Conservation (phyloP, 805 yeast genomes). For the Saccharomycopsis babjevae region DNA sequence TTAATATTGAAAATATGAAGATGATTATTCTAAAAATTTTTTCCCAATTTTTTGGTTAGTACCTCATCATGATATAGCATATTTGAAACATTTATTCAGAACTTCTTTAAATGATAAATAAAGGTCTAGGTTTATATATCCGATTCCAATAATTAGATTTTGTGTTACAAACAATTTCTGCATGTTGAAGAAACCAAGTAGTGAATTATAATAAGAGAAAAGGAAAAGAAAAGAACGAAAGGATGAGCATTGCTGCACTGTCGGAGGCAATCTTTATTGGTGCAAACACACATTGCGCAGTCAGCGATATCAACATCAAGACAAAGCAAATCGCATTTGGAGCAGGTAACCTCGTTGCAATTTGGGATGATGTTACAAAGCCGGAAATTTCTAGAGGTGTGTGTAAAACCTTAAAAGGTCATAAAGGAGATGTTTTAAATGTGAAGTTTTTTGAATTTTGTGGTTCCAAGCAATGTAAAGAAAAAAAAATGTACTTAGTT, state of each 20-base stretch:
- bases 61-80: neutral
- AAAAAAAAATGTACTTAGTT: constrained; percentile 35
- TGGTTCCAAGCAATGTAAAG: constrained; percentile 23
- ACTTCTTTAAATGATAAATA: too few species aligned
- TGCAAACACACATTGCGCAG: constrained; percentile 57
- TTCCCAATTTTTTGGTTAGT: neutral
- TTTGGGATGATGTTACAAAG: constrained; percentile 40
- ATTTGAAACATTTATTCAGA: neutral
- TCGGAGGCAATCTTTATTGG: constrained; percentile 54
- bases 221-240: neutral
- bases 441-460: constrained; percentile 38
- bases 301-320: constrained; percentile 38
- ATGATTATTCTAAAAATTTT: neutral
- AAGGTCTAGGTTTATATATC: too few species aligned
- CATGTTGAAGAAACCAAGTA: too few species aligned
- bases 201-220: neutral
- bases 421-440: constrained; percentile 52
- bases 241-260: neutral
- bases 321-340: constrained; percentile 54
- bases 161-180: too few species aligned
- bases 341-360: constrained; percentile 53
- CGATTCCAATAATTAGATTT: too few species aligned
- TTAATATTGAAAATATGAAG: neutral
- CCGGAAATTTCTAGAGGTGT: constrained; percentile 31
- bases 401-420: constrained; percentile 47